Percentiles rank a stretch among this genome's conserved stretches.
phyloP scores from a whole-genome alignment of 129 eudicot genomes.

The Scalesia atractyloides region DNA sequence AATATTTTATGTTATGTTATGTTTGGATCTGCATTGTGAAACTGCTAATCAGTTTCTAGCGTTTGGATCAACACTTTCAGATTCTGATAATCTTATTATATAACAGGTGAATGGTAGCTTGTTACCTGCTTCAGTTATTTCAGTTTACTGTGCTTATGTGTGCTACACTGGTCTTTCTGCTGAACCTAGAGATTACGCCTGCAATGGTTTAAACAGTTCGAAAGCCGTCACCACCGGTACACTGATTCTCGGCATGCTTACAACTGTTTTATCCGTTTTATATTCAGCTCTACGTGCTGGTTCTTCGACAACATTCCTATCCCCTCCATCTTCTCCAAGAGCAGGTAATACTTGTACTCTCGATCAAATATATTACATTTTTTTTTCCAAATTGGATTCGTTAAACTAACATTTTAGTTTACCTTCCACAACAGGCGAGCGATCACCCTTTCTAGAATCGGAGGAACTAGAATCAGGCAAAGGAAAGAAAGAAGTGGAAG shows the following conservation, averaged over 20 bases:
- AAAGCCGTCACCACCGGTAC: conserved; percentile 73
- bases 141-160: conserved; percentile 92
- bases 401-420: background rate
- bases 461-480: conserved; percentile 80
- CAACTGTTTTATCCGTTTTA: conserved; percentile 85
- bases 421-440: conserved; percentile 47
- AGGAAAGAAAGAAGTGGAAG: conserved; percentile 49
- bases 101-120: conserved; percentile 94
- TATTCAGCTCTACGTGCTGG: conserved; percentile 99
- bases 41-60: background rate
- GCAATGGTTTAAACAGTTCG: conserved; percentile 86
- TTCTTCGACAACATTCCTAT: conserved; percentile 82
- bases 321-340: conserved; percentile 97
- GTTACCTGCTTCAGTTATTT: conserved; percentile 87
- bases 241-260: conserved; percentile 94
- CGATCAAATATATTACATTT: background rate
- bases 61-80: background rate
- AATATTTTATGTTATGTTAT: background rate
- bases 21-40: conserved; percentile 9
- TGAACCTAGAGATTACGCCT: conserved; percentile 88
- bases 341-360: conserved; percentile 54
- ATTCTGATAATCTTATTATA: background rate
- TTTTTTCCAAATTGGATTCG: background rate
- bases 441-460: conserved; percentile 59
- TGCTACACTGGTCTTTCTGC: conserved; percentile 91